Evolutionary conservation across 805 yeast species (phyloP).

Genomic region (Yarrowia sp.): DNA sequence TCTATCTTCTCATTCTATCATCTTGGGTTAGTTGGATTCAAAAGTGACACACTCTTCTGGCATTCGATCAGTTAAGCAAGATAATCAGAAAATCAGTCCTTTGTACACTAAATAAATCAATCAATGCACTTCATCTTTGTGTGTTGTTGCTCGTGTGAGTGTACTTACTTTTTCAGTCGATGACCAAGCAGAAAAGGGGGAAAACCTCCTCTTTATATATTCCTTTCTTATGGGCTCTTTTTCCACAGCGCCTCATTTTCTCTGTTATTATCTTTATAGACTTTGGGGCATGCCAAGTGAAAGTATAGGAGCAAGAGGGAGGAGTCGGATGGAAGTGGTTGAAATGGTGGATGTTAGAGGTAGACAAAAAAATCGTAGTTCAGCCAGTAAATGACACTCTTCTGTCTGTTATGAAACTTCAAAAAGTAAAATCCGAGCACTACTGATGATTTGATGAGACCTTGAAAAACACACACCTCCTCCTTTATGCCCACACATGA

Average conservation of each 20-base stretch:
- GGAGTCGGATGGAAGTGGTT: background rate
- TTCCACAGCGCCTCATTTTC: no score
- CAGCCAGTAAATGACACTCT: no score
- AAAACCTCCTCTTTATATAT: background rate
- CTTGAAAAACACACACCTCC: background rate
- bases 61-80: slow-evolving; percentile 10
- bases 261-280: background rate
- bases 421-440: no score
- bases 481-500: background rate
- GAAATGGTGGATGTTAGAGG: no score
- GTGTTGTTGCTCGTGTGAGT: background rate
- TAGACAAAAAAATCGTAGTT: no score
- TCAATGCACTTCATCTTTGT: slow-evolving; percentile 29
- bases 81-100: slow-evolving; percentile 33
- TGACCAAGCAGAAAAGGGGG: background rate
- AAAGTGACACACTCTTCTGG: background rate
- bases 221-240: no score
- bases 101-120: slow-evolving; percentile 32
- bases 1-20: no score
- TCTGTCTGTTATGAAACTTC: no score
- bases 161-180: background rate
- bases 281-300: slow-evolving; percentile 25
- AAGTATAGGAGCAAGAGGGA: slow-evolving; percentile 32
- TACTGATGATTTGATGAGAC: no score
- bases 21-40: background rate